Evolutionary conservation across 2,329 filamentous ascomycete genomes (phyloP).

Genomic region (Aspergillus udagawae): DNA sequence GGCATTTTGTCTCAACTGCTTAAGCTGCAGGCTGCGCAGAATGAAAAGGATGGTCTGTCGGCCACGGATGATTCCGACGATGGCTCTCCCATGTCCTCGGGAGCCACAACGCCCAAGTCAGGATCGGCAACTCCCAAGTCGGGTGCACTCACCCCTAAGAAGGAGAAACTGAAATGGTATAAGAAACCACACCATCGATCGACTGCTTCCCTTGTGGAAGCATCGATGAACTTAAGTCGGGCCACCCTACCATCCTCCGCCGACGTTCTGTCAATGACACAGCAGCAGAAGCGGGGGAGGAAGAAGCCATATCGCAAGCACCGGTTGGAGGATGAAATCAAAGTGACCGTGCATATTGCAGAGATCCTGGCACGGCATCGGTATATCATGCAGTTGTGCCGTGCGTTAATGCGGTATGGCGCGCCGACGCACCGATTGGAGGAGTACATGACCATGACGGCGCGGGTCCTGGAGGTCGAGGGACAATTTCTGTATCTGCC

Average conservation of each 20-base stretch:
- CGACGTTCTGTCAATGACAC: conserved; percentile 19
- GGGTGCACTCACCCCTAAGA: conserved; percentile 31
- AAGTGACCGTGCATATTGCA: conserved; percentile 58
- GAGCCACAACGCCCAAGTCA: conserved; percentile 21
- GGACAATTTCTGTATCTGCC: conserved; percentile 78
- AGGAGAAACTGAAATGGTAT: conserved; percentile 41
- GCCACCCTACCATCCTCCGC: conserved; percentile 27
- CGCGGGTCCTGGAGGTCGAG: conserved; percentile 78
- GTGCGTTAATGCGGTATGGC: conserved; percentile 81
- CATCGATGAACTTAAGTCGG: conserved; percentile 34
- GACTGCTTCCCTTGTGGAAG: conserved; percentile 35
- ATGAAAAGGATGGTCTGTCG: conserved; percentile 23
- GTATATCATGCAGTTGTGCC: conserved; percentile 80
- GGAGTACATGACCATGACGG: conserved; percentile 83
- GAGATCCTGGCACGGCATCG: conserved; percentile 72
- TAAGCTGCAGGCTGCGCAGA: conserved; percentile 60
- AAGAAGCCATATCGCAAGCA: conserved; percentile 19
- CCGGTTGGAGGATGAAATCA: conserved; percentile 45
- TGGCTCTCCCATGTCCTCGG: conserved; percentile 25
- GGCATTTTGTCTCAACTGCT: conserved; percentile 70
- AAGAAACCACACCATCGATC: conserved; percentile 36
- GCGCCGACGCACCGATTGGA: conserved; percentile 88
- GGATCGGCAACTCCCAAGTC: conserved; percentile 23
- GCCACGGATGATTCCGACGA: conserved; percentile 31
- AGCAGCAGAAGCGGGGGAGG: conserved; percentile 17